These are phyloP conservation scores for Puccinia hordei DNA, from an alignment of 1,284 basidiomycete species.

Conservation along the genomic window DNA sequence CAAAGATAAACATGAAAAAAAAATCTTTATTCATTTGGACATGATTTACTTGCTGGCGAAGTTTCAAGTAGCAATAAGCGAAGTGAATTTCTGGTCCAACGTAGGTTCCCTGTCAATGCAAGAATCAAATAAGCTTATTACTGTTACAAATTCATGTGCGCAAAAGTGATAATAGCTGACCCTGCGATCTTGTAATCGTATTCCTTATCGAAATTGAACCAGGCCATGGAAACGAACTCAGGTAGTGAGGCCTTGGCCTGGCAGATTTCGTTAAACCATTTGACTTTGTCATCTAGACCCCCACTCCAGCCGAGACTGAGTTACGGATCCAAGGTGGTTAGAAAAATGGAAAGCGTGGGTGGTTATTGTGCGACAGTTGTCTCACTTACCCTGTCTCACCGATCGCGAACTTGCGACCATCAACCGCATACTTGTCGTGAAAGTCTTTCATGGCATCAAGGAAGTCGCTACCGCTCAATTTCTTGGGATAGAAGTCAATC, in stretches of 20 bases:
- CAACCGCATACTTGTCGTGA: constrained; percentile 58
- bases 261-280: constrained; percentile 56
- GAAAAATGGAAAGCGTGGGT: background rate
- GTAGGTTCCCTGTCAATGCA: background rate
- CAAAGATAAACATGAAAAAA: background rate
- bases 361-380: background rate
- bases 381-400: constrained; percentile 58
- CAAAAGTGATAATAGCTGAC: background rate
- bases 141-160: background rate
- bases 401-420: constrained; percentile 58
- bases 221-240: constrained; percentile 58
- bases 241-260: constrained; percentile 55
- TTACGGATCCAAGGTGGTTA: background rate
- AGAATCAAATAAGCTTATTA: background rate
- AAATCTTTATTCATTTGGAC: background rate
- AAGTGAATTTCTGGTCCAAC: constrained; percentile 27
- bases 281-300: constrained; percentile 54
- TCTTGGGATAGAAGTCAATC: constrained; percentile 58
- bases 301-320: constrained; percentile 54
- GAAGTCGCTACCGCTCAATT: constrained; percentile 52
- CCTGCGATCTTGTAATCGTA: constrained; percentile 55
- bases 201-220: constrained; percentile 58
- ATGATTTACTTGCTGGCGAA: background rate
- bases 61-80: constrained; percentile 5
- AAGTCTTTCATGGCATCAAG: constrained; percentile 58